Evolutionary conservation across 2,329 filamentous ascomycete genomes (phyloP).

Genomic region (Ophiostoma ulmi): DNA sequence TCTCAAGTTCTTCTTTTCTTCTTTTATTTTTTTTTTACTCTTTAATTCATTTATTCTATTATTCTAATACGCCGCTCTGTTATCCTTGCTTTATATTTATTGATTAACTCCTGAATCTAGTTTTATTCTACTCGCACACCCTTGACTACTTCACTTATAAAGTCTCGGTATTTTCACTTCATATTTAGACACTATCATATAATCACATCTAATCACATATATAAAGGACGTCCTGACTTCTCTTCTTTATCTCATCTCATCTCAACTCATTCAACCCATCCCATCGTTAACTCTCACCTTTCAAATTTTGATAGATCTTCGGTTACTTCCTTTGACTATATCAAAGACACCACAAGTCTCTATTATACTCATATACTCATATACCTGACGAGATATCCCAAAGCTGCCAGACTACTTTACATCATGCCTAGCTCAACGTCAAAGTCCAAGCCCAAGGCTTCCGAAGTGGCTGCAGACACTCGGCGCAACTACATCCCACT

Average conservation of each 20-base stretch:
- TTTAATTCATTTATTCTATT: not conserved
- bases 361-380: not conserved
- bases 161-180: not conserved
- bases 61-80: not conserved
- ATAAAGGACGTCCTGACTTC: not conserved
- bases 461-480: conserved; percentile 68
- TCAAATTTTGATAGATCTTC: not conserved
- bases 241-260: not conserved
- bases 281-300: not conserved
- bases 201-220: not conserved
- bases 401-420: not conserved
- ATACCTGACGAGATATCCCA: not conserved
- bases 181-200: not conserved
- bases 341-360: not conserved
- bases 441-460: conserved; percentile 54
- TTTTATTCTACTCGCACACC: not conserved
- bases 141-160: not conserved
- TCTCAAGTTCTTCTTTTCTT: not conserved
- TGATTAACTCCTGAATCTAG: not conserved
- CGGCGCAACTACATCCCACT: conserved; percentile 64
- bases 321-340: not conserved
- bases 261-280: not conserved
- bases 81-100: not conserved
- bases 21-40: not conserved
- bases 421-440: conserved; percentile 17